Conservation (phyloP, 345 rosid species). For the Cardamine chenopodiifolia region DNA sequence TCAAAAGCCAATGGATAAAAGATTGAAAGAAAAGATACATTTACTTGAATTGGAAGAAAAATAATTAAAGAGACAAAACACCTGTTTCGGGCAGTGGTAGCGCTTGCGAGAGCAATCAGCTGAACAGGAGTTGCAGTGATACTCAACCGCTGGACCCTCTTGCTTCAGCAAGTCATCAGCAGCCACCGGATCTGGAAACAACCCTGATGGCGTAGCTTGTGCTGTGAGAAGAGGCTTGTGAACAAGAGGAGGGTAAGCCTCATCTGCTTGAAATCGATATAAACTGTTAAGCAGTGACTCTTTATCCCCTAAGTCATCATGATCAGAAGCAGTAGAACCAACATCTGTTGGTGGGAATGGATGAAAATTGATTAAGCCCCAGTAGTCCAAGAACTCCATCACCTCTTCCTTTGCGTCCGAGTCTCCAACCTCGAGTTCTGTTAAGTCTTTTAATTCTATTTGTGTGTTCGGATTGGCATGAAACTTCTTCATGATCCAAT, state of each 20-base stretch:
- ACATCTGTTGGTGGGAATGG: slow-evolving; percentile 66
- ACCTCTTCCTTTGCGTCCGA: slow-evolving; percentile 84
- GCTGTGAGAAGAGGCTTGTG: slow-evolving; percentile 56
- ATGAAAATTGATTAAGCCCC: slow-evolving; percentile 99
- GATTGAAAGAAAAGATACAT: slow-evolving; percentile 1
- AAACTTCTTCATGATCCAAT: slow-evolving; percentile 83
- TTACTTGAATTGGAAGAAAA: neutral
- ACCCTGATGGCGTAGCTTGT: slow-evolving; percentile 59
- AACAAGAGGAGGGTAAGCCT: slow-evolving; percentile 51
- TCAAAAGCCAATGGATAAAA: slow-evolving; percentile 4
- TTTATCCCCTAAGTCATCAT: slow-evolving; percentile 44
- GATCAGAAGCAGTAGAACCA: slow-evolving; percentile 43
- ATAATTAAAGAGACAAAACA: slow-evolving; percentile 40
- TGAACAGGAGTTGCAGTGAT: slow-evolving; percentile 98
- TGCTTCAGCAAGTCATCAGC: slow-evolving; percentile 74
- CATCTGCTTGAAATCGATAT: slow-evolving; percentile 68
- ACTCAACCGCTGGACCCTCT: slow-evolving; percentile 91
- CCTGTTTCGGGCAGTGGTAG: slow-evolving; percentile 99
- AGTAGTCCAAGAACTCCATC: slow-evolving; percentile 92
- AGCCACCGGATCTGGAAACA: slow-evolving; percentile 71
- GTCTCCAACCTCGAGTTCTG: slow-evolving; percentile 79
- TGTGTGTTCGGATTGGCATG: slow-evolving; percentile 64
- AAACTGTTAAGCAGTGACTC: slow-evolving; percentile 68
- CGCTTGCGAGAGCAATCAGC: slow-evolving; percentile 99
- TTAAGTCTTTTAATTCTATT: slow-evolving; percentile 71